phyloP scores from a whole-genome alignment of 768 basidiomycete genomes.

The Auricularia sp. region DNA sequence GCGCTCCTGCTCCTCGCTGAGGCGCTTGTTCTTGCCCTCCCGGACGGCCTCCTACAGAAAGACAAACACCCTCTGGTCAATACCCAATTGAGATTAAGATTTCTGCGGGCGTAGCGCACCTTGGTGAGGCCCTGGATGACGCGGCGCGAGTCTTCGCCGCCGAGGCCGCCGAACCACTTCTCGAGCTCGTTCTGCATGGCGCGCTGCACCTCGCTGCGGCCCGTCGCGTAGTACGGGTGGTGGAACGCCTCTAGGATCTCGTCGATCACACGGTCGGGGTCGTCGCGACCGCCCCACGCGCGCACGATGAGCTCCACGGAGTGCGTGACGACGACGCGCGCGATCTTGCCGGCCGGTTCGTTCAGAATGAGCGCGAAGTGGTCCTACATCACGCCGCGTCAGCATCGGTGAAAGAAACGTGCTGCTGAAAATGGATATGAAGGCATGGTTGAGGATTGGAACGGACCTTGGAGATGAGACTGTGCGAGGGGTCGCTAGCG shows the following conservation, averaged over 20 bases:
- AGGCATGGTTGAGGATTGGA: no score
- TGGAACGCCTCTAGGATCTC: constrained; percentile 43
- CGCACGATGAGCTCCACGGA: constrained; percentile 48
- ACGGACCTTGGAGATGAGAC: constrained; percentile 54
- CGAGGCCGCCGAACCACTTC: constrained; percentile 42
- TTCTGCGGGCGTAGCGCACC: constrained; percentile 20
- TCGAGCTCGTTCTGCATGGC: constrained; percentile 51
- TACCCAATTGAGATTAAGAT: not conserved
- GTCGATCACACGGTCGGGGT: constrained; percentile 9
- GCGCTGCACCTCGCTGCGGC: constrained; percentile 43
- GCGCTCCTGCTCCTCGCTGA: constrained; percentile 34
- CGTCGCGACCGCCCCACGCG: constrained; percentile 21
- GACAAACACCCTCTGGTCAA: not conserved
- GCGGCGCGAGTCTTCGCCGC: constrained; percentile 32
- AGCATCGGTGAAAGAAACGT: not conserved
- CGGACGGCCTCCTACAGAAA: constrained; percentile 40
- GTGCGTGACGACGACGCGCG: constrained; percentile 55
- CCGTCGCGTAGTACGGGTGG: constrained; percentile 55
- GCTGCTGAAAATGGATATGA: no score
- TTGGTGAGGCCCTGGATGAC: constrained; percentile 45
- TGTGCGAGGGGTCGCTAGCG: constrained; percentile 67
- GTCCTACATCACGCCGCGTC: constrained; percentile 31
- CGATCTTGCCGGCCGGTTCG: constrained; percentile 67
- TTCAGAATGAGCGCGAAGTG: constrained; percentile 65
- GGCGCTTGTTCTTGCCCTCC: constrained; percentile 46